Evolutionary conservation across 2,329 filamentous ascomycete species (phyloP).

Genomic region (Parastagonospora avenae): DNA sequence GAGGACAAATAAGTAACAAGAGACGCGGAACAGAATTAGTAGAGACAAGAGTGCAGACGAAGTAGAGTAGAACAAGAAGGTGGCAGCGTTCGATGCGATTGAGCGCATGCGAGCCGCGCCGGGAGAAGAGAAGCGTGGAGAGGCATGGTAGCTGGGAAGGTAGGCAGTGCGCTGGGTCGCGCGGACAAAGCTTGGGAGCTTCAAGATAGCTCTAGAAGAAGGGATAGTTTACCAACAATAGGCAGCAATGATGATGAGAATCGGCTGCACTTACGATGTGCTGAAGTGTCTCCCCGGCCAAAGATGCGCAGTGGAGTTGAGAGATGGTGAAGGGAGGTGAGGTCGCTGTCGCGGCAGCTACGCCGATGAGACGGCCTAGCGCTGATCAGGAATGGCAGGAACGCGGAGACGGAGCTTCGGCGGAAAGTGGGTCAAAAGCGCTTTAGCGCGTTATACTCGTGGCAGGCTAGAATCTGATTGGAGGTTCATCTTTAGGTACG

Average conservation of each 20-base stretch:
- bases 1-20: constrained; percentile 42
- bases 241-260: constrained; percentile 33
- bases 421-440: constrained; percentile 28
- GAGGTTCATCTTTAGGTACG: neutral
- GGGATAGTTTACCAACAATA: constrained; percentile 33
- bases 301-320: constrained; percentile 28
- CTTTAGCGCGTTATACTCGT: constrained; percentile 16
- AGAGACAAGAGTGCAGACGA: constrained; percentile 27
- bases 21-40: constrained; percentile 34
- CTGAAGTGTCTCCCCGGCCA: constrained; percentile 30
- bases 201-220: constrained; percentile 37
- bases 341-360: constrained; percentile 19
- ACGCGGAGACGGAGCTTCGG: constrained; percentile 8
- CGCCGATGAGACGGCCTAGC: constrained; percentile 29
- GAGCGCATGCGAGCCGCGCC: constrained; percentile 37
- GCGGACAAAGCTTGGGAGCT: constrained; percentile 42
- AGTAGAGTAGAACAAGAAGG: constrained; percentile 33
- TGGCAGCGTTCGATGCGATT: constrained; percentile 35
- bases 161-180: constrained; percentile 37
- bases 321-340: constrained; percentile 29
- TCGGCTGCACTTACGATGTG: constrained; percentile 48
- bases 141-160: constrained; percentile 29
- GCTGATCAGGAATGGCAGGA: constrained; percentile 11
- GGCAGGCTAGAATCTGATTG: constrained; percentile 23
- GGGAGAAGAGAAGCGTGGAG: constrained; percentile 40